Percentiles rank a stretch among this genome's conserved stretches.
Conservation (phyloP, 495 filamentous ascomycete genomes). For the Xylaria telfairii region DNA sequence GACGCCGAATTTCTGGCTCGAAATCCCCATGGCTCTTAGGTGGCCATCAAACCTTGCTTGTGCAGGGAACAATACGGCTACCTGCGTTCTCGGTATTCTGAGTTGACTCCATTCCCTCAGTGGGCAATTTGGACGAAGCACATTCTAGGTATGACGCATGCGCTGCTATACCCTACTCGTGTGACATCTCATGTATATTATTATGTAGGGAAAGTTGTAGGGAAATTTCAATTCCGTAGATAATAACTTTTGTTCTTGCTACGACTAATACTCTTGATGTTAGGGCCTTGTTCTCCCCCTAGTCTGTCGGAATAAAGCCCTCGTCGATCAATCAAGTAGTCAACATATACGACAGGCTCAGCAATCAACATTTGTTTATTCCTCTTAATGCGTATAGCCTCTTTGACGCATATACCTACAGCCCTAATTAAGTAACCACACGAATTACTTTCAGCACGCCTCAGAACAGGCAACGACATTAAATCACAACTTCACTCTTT, state of each 20-base stretch:
- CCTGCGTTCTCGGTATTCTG: slow-evolving; percentile 18
- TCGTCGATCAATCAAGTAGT: neutral
- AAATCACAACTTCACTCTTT: slow-evolving; percentile 16
- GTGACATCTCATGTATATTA: neutral
- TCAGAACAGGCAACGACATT: neutral
- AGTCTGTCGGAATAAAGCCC: neutral
- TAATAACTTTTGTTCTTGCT: neutral
- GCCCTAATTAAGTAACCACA: neutral
- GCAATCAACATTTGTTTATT: neutral
- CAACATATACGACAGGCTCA: neutral
- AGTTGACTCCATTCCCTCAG: neutral
- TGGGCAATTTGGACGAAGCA: slow-evolving; percentile 13
- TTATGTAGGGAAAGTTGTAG: neutral
- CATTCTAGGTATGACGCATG: slow-evolving; percentile 15
- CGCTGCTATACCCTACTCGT: slow-evolving; percentile 8
- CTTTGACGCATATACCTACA: slow-evolving; percentile 3
- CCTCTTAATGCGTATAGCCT: neutral
- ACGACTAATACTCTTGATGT: neutral
- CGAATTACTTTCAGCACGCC: neutral
- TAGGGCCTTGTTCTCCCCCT: neutral
- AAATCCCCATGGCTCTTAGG: neutral
- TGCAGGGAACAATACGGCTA: slow-evolving; percentile 25
- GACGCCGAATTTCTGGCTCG: neutral
- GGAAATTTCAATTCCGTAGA: neutral
- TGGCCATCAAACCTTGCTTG: slow-evolving; percentile 16